Conservation (phyloP, 306 rosid species). For the Vigna hirtella region DNA sequence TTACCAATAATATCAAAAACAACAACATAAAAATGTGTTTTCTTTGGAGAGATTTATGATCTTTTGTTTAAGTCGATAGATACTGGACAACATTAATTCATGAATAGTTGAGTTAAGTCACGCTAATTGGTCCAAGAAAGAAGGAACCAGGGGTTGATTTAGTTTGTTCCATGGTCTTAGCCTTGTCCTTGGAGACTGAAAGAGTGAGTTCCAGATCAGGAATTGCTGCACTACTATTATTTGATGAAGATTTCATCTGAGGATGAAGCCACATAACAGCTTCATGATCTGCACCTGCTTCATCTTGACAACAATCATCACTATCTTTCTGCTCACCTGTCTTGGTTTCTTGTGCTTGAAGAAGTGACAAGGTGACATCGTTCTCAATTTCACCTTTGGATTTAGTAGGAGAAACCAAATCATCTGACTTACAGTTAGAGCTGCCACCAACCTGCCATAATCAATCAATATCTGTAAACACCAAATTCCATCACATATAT, state of each 20-base stretch:
- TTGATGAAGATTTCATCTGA: not conserved
- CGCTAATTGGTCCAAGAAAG: constrained; percentile 61
- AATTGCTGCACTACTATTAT: not conserved
- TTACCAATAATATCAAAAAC: constrained; percentile 2
- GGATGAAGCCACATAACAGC: not conserved
- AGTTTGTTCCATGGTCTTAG: constrained; percentile 51
- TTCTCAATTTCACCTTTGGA: constrained; percentile 43
- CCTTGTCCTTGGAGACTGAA: constrained; percentile 50
- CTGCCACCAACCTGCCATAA: constrained; percentile 57
- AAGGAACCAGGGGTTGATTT: constrained; percentile 54
- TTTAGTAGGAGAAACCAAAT: not conserved
- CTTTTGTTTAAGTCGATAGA: not conserved
- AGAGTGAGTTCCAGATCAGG: constrained; percentile 82
- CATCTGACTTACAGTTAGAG: constrained; percentile 4
- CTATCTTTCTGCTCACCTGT: constrained; percentile 42
- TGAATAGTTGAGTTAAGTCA: constrained; percentile 43
- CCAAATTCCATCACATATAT: no score
- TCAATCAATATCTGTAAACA: not conserved
- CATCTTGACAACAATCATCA: constrained; percentile 1
- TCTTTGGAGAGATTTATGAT: not conserved
- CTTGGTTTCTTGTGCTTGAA: constrained; percentile 39
- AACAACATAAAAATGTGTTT: constrained; percentile 25
- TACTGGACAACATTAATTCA: constrained; percentile 21
- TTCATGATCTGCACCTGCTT: constrained; percentile 14
- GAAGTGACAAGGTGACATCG: constrained; percentile 43